Base-by-base conservation (phyloP, 1,284 basidiomycete genomes). In the Agaricales sp. region DNA sequence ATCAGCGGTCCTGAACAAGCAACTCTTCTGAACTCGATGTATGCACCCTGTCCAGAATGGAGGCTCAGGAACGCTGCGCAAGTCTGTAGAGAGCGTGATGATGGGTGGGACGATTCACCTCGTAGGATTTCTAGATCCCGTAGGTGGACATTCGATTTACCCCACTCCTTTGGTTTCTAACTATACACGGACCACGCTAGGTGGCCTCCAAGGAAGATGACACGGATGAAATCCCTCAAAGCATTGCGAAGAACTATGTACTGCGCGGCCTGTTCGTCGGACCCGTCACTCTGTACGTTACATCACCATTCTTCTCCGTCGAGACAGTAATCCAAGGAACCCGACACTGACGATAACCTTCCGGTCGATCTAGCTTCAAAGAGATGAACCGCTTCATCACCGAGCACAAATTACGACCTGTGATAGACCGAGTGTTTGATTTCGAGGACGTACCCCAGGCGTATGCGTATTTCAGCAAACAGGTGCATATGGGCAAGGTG, bases 341-440 rank as follows among this genome's bases (percentile, higher is more conserved):
- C n/a, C n/a, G n/a, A n/a, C n/a, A n/a, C n/a, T n/a, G n/a, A n/a
- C n/a, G n/a, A n/a, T n/a, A n/a, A n/a, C n/a, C n/a, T n/a, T n/a
- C n/a, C n/a, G 39, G 18, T 16, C 18, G 39, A 6, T 6, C 6
- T 6, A 69, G 65, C 47, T 73, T 76, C 49, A 63, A 67, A 51
- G 64, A 66, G 45, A 68, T 73, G 68, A 69, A 68, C 55, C 59
- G 61, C 25, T 58, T 68, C 21, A 56, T 75, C 35, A 53, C 56
- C 22, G 59, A 58, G 12, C 47, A 53, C 23, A 58, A 62, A 43
- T 63, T 73, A 20, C 61, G 59, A 43, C 69, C 69, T 2, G 58
- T 68, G 16, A 57, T 74, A 30, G 71, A 75, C 57, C 67, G 61
- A 54, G 65, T 70, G 1, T 73, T 74, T 54, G 38, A 58, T 19